Evolutionary conservation across 768 basidiomycete species (phyloP).

Genomic region (Tremella fuciformis): DNA sequence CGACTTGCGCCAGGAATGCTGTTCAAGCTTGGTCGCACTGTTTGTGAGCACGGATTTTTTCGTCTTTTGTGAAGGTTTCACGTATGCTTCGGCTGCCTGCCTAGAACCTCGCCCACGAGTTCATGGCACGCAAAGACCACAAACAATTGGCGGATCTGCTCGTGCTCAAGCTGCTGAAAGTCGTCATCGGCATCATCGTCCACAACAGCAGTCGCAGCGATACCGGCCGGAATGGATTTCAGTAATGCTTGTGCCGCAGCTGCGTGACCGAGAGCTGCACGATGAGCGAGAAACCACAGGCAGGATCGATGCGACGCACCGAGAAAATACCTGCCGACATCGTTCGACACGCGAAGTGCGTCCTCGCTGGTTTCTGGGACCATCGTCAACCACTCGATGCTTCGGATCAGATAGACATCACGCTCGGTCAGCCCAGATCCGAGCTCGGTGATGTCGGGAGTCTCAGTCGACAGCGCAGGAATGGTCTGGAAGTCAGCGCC

Average conservation of each 20-base stretch:
- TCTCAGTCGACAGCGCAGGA: constrained; percentile 35
- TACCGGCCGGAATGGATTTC: constrained; percentile 37
- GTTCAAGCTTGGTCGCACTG: constrained; percentile 48
- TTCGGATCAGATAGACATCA: constrained; percentile 64
- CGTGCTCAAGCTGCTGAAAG: constrained; percentile 37
- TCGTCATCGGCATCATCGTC: constrained; percentile 23
- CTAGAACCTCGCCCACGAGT: constrained; percentile 33
- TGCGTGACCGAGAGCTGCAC: constrained; percentile 68
- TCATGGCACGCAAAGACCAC: constrained; percentile 41
- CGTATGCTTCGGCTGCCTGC: constrained; percentile 38
- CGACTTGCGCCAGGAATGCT: constrained; percentile 47
- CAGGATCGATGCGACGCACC: constrained; percentile 57
- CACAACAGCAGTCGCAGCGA: constrained; percentile 18
- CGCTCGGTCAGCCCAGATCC: constrained; percentile 35
- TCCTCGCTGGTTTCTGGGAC: constrained; percentile 67
- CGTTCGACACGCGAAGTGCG: constrained; percentile 81
- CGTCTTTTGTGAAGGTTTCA: constrained; percentile 10
- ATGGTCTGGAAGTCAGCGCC: constrained; percentile 27
- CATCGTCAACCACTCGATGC: constrained; percentile 91
- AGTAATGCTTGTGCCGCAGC: constrained; percentile 58
- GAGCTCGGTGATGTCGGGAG: constrained; percentile 44
- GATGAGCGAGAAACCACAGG: not conserved
- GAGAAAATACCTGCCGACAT: constrained; percentile 83
- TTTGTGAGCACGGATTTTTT: not conserved
- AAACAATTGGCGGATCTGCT: constrained; percentile 37